Conservation (phyloP, 805 yeast genomes). For the Pichia deserticola region DNA sequence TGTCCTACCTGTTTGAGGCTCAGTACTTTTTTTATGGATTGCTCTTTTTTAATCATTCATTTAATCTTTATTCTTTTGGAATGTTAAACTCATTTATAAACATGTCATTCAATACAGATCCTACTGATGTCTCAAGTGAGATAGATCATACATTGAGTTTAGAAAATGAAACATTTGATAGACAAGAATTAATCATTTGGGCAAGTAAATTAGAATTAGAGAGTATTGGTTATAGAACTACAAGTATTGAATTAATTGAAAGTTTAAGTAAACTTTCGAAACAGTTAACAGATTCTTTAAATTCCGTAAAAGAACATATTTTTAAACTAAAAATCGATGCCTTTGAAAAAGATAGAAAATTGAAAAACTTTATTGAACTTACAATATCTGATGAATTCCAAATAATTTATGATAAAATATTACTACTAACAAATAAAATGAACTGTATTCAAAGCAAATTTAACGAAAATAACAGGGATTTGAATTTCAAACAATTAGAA, state of each 20-base stretch:
- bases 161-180: background rate
- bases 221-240: conserved; percentile 34
- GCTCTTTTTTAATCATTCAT: no score
- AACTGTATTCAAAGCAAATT: background rate
- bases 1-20: no score
- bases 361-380: conserved; percentile 2
- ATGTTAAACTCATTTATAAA: no score
- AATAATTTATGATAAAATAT: background rate
- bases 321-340: conserved; percentile 7
- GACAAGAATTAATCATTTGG: conserved; percentile 35
- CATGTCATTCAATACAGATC: no score
- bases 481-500: background rate
- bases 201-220: conserved; percentile 46
- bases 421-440: background rate
- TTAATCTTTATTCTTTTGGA: no score
- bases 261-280: conserved; percentile 10
- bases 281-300: conserved; percentile 6
- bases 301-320: conserved; percentile 2
- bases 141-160: background rate
- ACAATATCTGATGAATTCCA: conserved; percentile 5
- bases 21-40: no score
- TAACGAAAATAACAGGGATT: background rate
- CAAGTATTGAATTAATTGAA: conserved; percentile 14
- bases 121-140: conserved; percentile 7
- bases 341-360: conserved; percentile 2